These are phyloP conservation scores for Teratosphaeria gauchensis DNA, from an alignment of 2,329 filamentous ascomycete species.

Conservation along the genomic window DNA sequence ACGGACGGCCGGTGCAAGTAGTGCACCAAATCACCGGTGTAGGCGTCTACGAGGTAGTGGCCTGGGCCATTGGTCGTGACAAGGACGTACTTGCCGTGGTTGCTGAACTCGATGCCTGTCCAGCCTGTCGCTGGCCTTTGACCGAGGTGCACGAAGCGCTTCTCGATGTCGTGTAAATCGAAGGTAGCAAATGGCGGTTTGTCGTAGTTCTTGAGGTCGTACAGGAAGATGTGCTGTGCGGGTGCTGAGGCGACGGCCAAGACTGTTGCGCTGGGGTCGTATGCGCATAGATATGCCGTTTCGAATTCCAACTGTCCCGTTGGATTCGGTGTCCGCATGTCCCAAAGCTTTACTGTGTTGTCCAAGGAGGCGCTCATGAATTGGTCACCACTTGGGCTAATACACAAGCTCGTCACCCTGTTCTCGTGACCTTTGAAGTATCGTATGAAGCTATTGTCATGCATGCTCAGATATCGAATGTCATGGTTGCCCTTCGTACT, in stretches of 20 bases:
- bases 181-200: conserved; percentile 82
- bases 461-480: conserved; percentile 77
- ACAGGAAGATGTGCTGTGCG: conserved; percentile 72
- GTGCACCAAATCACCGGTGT: conserved; percentile 58
- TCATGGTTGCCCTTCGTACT: conserved; percentile 92
- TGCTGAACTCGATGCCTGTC: conserved; percentile 91
- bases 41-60: conserved; percentile 90
- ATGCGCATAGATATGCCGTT: conserved; percentile 73
- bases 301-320: conserved; percentile 73
- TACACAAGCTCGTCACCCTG: conserved; percentile 69
- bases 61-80: conserved; percentile 74
- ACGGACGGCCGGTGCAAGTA: conserved; percentile 23
- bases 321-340: conserved; percentile 68
- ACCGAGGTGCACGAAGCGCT: conserved; percentile 40
- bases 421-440: conserved; percentile 90
- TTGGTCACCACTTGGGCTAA: conserved; percentile 79
- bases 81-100: conserved; percentile 82
- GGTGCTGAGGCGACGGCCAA: conserved; percentile 81
- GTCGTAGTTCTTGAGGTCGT: conserved; percentile 89
- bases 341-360: conserved; percentile 87
- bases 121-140: conserved; percentile 51
- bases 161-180: conserved; percentile 61
- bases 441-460: conserved; percentile 92
- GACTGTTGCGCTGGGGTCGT: conserved; percentile 83
- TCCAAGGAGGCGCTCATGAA: conserved; percentile 90